Percentiles rank a stretch among this genome's conserved stretches.
Evolutionary conservation across 306 rosid genomes (phyloP).

Genomic region (Datisca glomerata): DNA sequence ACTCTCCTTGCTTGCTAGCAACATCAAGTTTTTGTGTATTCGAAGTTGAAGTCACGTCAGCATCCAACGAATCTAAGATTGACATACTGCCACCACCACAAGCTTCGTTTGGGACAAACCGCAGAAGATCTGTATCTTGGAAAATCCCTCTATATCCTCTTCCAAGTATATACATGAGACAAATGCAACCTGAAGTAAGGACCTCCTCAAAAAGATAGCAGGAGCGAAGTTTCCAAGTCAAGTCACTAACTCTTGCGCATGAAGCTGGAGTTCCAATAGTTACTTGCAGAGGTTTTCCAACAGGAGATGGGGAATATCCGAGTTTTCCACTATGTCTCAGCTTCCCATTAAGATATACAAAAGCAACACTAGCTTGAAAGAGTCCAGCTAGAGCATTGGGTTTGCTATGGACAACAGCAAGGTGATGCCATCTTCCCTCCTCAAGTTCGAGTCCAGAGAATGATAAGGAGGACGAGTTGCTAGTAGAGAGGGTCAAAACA

Average conservation of each 20-base stretch:
- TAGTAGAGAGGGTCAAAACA: constrained; percentile 85
- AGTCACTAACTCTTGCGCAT: constrained; percentile 65
- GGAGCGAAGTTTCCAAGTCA: constrained; percentile 89
- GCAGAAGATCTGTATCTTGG: constrained; percentile 95
- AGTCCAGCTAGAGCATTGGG: constrained; percentile 99
- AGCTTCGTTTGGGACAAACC: constrained; percentile 93
- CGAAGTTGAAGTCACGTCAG: constrained; percentile 53
- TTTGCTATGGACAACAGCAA: constrained; percentile 93
- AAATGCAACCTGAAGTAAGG: constrained; percentile 78
- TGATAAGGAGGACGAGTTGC: constrained; percentile 70
- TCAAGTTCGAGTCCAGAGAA: constrained; percentile 88
- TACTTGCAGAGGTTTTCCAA: constrained; percentile 87
- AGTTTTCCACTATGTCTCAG: constrained; percentile 91
- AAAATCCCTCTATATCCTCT: constrained; percentile 97
- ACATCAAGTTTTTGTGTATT: constrained; percentile 67
- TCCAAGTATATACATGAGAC: constrained; percentile 95
- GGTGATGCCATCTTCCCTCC: constrained; percentile 99
- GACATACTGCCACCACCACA: constrained; percentile 99
- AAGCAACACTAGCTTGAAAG: constrained; percentile 96
- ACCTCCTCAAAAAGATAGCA: constrained; percentile 99
- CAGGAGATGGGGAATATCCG: constrained; percentile 95
- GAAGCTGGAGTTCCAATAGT: constrained; percentile 73
- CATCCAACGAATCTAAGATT: constrained; percentile 86
- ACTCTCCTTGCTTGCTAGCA: constrained; percentile 53
- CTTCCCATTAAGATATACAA: constrained; percentile 91